Evolutionary conservation across 257 asterid genomes (phyloP), one percentile per base, ranked within the genome.

Genomic region (Nicotiana tomentosiformis): DNA sequence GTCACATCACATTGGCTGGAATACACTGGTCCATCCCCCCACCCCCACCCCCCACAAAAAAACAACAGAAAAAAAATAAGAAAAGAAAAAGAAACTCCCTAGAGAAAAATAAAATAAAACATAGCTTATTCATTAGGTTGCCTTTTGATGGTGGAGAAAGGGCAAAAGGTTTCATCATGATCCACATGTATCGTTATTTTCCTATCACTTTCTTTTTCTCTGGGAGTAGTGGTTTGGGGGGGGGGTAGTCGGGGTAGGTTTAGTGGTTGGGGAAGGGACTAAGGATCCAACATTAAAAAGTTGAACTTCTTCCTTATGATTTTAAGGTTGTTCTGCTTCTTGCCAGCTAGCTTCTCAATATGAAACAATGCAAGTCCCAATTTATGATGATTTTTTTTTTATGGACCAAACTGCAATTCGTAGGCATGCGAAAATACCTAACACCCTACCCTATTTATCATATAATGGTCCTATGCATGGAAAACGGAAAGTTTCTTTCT

Each of bases 141-240:
- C 85, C 87, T 83, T 88, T 80, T 83, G 85, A 80, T 2, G 76
- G 53, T 26, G 64, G 9, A 77, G 78, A 84, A 85, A 55, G 23
- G 49, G 26, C 14, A 6, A 32, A 3, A 66, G 8, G 3, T 7
- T 43, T 43, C 26, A 32, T 66, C 7, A 66, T 55, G 60, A 55
- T 15, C 60, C 74, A 66, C 23, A 9, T 32, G 46, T 66, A 15
- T 32, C 1, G 46, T 55, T 55, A 5, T 55, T 55, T 55, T 55
- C n/a, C 60, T 55, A 15, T 15, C 60, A 55, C 74, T 30, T 66
- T 66, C 74, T 32, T 33, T 32, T 66, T 6, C 74, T 6, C 3
- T 8, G 64, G 84, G 70, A 86, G 66, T 66, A 43, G 23, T 23
- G 67, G 33, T 23, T 14, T 2, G 0, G 46, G 46, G 7, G 49